Percentiles rank a stretch among this genome's conserved stretches.
phyloP scores from a whole-genome alignment of 495 filamentous ascomycete species.

The Penicillium maclennaniae region DNA sequence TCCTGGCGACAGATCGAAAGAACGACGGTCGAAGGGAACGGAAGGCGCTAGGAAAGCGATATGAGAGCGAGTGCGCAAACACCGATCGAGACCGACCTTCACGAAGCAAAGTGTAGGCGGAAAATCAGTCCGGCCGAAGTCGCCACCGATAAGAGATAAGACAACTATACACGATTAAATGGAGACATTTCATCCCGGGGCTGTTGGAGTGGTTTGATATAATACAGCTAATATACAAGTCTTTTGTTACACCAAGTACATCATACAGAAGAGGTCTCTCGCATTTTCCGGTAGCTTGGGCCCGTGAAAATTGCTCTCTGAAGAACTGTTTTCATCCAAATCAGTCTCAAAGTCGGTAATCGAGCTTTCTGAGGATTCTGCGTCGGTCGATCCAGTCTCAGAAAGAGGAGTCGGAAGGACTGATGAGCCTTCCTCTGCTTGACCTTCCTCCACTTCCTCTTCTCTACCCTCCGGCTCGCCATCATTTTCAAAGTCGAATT shows the following conservation, averaged over 20 bases:
- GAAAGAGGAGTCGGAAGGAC: neutral
- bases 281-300: neutral
- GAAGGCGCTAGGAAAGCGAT: slow-evolving; percentile 2
- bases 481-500: slow-evolving; percentile 18
- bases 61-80: slow-evolving; percentile 18
- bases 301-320: neutral
- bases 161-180: neutral
- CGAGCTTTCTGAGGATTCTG: neutral
- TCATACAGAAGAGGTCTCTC: neutral
- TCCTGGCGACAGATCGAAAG: slow-evolving; percentile 30
- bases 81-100: slow-evolving; percentile 3
- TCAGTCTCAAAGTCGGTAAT: neutral
- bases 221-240: slow-evolving; percentile 24
- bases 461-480: slow-evolving; percentile 13
- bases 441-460: slow-evolving; percentile 5
- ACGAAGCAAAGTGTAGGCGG: slow-evolving; percentile 26
- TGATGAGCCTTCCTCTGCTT: slow-evolving; percentile 10
- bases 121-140: slow-evolving; percentile 41
- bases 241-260: neutral
- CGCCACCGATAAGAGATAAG: slow-evolving; percentile 47
- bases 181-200: neutral
- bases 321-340: neutral
- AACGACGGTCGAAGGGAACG: slow-evolving; percentile 1
- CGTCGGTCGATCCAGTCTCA: neutral
- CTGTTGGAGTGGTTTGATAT: slow-evolving; percentile 1